Evolutionary conservation across 139 green algal species (phyloP), one percentile per base, ranked within the genome.

Genomic region (Closterium sp.): DNA sequence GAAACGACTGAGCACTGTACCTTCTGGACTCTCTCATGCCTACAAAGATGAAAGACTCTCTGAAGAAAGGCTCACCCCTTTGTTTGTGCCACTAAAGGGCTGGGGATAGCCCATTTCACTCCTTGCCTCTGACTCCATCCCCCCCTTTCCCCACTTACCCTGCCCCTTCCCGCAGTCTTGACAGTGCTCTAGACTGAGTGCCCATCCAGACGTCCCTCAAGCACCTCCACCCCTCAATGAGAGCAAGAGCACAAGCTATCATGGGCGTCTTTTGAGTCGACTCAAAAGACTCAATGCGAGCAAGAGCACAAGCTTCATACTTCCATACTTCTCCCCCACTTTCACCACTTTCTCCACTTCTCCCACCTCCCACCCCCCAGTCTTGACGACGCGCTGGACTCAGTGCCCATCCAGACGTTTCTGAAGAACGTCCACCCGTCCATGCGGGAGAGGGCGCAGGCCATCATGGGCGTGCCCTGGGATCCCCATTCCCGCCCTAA

Each of bases 331-430:
- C 38, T 66, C 38, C 38, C 38, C 38, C 38, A 66, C 38, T 66
- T 12, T 66, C 38, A 66, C 38, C 38, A 10, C 21, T 66, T 12
- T 12, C 21, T 66, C 38, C 38, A 10, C 4, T 1, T 10, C 12
- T 76, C 55, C 5, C 55, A 16, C 55, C 55, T 76, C 55, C 55
- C 55, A 1, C 3, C 55, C 12, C 9, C 55, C 55, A 76, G 55
- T 76, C 25, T 76, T 2, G 33, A 35, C n/a, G 90, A 93, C 16
- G 87, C 90, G 7, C n/a, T 88, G 12, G 90, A 93, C 5, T 38
- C 90, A n/a, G 87, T 92, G 87, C 88, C 88, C 28, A 38, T 93
- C 0, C 90, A 93, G 12, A 86, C 87, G 7, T 91, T 93, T 16
- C 30, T 93, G 34, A 93, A 93, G 87, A 93, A 92, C 87, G 25